Evolutionary conservation across 257 asterid genomes (phyloP).

Genomic region (Solanum dulcamara): DNA sequence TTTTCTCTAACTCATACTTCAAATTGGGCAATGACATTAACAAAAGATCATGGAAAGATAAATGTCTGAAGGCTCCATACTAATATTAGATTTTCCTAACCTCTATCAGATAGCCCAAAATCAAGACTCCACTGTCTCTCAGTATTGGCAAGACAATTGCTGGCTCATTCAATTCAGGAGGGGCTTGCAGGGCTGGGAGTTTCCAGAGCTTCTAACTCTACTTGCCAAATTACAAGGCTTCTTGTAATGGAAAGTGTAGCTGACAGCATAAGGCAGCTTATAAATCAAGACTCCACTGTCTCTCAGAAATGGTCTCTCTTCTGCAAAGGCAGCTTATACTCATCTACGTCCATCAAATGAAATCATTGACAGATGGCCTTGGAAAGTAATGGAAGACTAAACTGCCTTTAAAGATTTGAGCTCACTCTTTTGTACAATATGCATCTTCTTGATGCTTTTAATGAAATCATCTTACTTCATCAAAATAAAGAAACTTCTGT

Average conservation of each 20-base stretch:
- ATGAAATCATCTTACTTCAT: background rate
- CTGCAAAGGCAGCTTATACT: background rate
- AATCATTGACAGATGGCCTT: background rate
- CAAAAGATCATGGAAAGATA: background rate
- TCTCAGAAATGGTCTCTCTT: background rate
- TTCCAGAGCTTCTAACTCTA: too few relatives aligned
- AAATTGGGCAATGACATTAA: background rate
- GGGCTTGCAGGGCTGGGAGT: too few relatives aligned
- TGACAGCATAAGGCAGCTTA: background rate
- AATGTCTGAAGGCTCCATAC: background rate
- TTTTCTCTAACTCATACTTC: background rate
- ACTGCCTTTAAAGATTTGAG: background rate
- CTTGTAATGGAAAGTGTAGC: background rate
- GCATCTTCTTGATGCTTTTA: background rate
- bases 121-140: background rate
- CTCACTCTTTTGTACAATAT: background rate
- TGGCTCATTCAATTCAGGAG: background rate
- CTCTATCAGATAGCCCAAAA: background rate
- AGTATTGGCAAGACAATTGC: background rate
- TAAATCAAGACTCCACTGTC: too few relatives aligned
- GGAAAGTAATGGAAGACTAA: background rate
- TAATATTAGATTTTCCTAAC: background rate
- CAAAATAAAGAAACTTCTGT: background rate
- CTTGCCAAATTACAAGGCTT: too few relatives aligned
- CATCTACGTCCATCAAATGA: background rate